Conservation (phyloP, 805 yeast genomes). For the Isabelozyma rhagii region DNA sequence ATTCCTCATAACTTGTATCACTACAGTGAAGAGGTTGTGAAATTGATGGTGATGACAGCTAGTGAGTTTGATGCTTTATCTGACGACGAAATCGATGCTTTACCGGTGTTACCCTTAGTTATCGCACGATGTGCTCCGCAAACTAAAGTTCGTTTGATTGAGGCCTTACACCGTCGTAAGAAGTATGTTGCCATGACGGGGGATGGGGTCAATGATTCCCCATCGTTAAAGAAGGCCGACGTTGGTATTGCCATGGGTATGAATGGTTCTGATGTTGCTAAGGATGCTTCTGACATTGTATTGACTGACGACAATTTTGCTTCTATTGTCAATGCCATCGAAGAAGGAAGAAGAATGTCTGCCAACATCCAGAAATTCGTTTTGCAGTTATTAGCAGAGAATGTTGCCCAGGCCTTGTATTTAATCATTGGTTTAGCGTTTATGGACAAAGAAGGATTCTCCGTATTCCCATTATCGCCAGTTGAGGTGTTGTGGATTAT, state of each 20-base stretch:
- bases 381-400: conserved; percentile 30
- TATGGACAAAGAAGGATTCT: conserved; percentile 55
- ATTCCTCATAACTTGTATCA: conserved; percentile 47
- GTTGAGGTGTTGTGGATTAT: conserved; percentile 35
- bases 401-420: conserved; percentile 54
- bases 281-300: conserved; percentile 96
- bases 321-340: conserved; percentile 79
- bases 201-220: conserved; percentile 96
- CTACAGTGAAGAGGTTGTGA: conserved; percentile 53
- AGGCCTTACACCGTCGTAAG: conserved; percentile 51
- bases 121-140: conserved; percentile 83
- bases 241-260: conserved; percentile 91
- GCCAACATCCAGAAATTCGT: conserved; percentile 33
- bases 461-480: conserved; percentile 75
- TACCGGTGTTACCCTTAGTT: conserved; percentile 69
- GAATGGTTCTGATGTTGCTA: conserved; percentile 95
- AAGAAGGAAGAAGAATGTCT: conserved; percentile 31
- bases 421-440: conserved; percentile 74
- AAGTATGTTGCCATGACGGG: conserved; percentile 83
- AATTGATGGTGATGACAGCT: conserved; percentile 75
- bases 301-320: conserved; percentile 93
- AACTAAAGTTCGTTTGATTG: conserved; percentile 78
- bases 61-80: conserved; percentile 60
- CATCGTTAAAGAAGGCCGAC: conserved; percentile 89
- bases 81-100: conserved; percentile 57